phyloP scores from a whole-genome alignment of 345 rosid species.

The Gossypium stocksii region DNA sequence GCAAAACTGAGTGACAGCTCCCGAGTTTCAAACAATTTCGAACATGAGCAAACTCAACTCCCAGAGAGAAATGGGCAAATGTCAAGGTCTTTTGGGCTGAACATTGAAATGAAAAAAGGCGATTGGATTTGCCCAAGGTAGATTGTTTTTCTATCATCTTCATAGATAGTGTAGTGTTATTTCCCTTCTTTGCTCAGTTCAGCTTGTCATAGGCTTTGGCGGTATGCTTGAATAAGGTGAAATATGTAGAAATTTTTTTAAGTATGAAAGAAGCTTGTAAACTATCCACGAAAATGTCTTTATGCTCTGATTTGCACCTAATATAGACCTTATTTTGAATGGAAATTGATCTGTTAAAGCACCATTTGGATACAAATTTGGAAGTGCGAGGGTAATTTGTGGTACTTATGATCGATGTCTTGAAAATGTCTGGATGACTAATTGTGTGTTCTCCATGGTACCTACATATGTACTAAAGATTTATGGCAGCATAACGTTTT shows the following conservation, averaged over 20 bases:
- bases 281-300: too few species aligned
- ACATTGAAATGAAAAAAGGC: slow-evolving; percentile 80
- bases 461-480: neutral
- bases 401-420: too few species aligned
- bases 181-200: neutral
- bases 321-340: too few species aligned
- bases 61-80: slow-evolving; percentile 39
- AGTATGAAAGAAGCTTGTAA: too few species aligned
- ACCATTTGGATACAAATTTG: too few species aligned
- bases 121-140: slow-evolving; percentile 94
- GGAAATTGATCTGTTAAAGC: too few species aligned
- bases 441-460: neutral
- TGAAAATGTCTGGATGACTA: too few species aligned
- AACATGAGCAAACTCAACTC: slow-evolving; percentile 32
- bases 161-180: neutral
- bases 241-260: too few species aligned
- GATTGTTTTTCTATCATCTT: neutral
- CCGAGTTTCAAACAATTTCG: slow-evolving; percentile 26
- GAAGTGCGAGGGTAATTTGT: too few species aligned
- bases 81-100: slow-evolving; percentile 36
- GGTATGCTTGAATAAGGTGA: neutral
- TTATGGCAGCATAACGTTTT: neutral
- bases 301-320: too few species aligned
- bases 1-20: slow-evolving; percentile 37
- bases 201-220: neutral